A percentile compares a stretch with the other conserved stretches of the same genome.
phyloP scores from a whole-genome alignment of 257 asterid genomes.

The Nicotiana undulata region DNA sequence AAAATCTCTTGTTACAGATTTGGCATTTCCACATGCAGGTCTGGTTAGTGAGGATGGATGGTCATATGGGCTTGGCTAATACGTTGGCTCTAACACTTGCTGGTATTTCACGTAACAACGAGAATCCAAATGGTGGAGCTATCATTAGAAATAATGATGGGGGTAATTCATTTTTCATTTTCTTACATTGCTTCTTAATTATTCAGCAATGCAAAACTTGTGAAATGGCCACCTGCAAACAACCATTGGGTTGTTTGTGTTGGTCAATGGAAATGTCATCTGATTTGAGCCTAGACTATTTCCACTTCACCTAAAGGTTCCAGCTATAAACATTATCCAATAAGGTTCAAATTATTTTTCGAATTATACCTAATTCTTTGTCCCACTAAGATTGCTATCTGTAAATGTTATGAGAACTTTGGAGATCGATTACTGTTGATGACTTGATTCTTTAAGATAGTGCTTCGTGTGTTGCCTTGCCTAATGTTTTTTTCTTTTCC shows the following conservation, averaged over 20 bases:
- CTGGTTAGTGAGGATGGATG: constrained; percentile 91
- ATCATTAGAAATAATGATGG: constrained; percentile 49
- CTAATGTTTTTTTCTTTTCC: neutral
- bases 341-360: neutral
- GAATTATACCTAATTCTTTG: neutral
- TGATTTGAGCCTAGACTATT: neutral
- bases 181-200: neutral
- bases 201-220: neutral
- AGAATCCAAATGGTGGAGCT: constrained; percentile 69
- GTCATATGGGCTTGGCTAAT: constrained; percentile 98
- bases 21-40: constrained; percentile 41
- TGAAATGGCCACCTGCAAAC: neutral
- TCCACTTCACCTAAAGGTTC: neutral
- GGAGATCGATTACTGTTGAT: neutral
- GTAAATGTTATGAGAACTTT: neutral
- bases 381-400: neutral
- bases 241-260: neutral
- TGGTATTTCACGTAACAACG: constrained; percentile 46
- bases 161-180: constrained; percentile 36
- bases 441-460: neutral
- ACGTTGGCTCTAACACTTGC: constrained; percentile 71
- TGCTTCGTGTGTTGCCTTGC: neutral
- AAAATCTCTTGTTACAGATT: neutral
- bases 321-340: neutral
- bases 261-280: neutral